Evolutionary conservation across 805 yeast species (phyloP).

Genomic region (Candida succiphila): DNA sequence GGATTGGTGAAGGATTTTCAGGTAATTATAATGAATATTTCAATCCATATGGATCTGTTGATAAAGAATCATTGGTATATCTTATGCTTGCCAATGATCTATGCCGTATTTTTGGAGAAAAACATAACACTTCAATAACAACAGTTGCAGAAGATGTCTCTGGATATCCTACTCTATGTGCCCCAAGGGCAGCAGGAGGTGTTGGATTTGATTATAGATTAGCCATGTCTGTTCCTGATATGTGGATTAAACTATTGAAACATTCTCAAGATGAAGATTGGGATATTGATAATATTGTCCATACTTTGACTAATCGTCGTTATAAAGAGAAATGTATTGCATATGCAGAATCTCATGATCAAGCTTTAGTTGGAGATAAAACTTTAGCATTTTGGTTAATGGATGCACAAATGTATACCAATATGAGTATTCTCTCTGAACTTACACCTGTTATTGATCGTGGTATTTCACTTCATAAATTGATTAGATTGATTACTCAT

Average conservation of each 20-base stretch:
- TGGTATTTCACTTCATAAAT: conserved; percentile 83
- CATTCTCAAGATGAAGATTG: conserved; percentile 82
- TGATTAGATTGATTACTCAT: conserved; percentile 82
- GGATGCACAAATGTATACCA: conserved; percentile 97
- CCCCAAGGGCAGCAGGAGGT: conserved; percentile 69
- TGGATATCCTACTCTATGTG: conserved; percentile 93
- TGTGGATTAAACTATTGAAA: conserved; percentile 95
- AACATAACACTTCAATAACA: conserved; percentile 30
- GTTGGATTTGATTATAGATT: conserved; percentile 89
- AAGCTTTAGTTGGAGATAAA: conserved; percentile 95
- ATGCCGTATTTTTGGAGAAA: conserved; percentile 41
- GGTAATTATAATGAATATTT: conserved; percentile 92
- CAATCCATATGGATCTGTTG: conserved; percentile 65
- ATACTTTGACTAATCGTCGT: conserved; percentile 80
- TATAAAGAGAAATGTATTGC: conserved; percentile 83
- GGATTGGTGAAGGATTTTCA: conserved; percentile 78
- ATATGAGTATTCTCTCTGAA: conserved; percentile 73
- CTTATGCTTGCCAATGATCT: conserved; percentile 85
- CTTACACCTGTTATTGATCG: conserved; percentile 75
- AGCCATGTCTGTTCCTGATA: conserved; percentile 97
- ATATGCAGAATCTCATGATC: conserved; percentile 94
- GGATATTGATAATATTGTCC: conserved; percentile 76
- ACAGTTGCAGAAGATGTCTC: conserved; percentile 95
- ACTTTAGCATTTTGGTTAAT: conserved; percentile 95
- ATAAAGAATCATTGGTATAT: conserved; percentile 78